Evolutionary conservation across 2,329 filamentous ascomycete genomes (phyloP).

Genomic region (Hymenotorrendiella dingleyae): DNA sequence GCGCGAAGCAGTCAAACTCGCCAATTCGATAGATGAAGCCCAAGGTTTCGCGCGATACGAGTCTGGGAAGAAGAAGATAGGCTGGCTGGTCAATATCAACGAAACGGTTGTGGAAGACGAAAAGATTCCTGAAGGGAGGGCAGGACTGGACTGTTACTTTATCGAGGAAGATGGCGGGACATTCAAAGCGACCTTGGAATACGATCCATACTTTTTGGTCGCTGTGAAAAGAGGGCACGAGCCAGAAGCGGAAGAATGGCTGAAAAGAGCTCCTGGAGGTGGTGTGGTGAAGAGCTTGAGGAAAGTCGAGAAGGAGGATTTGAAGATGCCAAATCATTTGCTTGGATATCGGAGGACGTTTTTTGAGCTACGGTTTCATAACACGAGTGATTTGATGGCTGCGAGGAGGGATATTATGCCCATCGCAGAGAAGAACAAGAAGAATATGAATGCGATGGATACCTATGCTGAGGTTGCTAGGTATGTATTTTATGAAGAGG

Average conservation of each 20-base stretch:
- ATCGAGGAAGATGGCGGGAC: constrained; percentile 76
- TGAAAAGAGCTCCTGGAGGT: constrained; percentile 68
- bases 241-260: constrained; percentile 93
- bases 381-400: constrained; percentile 80
- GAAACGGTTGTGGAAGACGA: constrained; percentile 82
- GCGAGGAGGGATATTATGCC: constrained; percentile 80
- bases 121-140: constrained; percentile 73
- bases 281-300: constrained; percentile 75
- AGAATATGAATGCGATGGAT: constrained; percentile 94
- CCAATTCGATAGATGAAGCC: constrained; percentile 84
- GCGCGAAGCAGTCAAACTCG: constrained; percentile 76
- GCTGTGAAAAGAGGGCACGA: constrained; percentile 85
- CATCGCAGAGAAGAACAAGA: constrained; percentile 93
- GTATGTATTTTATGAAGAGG: constrained; percentile 42
- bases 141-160: constrained; percentile 95
- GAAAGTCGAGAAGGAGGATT: constrained; percentile 83
- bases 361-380: constrained; percentile 78
- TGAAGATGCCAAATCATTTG: constrained; percentile 92
- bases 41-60: constrained; percentile 95
- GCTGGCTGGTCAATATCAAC: constrained; percentile 95
- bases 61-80: constrained; percentile 70
- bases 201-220: constrained; percentile 93
- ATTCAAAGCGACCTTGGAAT: constrained; percentile 95
- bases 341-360: constrained; percentile 87
- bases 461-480: constrained; percentile 94